Evolutionary conservation across 2,329 filamentous ascomycete species (phyloP).

Genomic region (Pestalotiopsis sp.): DNA sequence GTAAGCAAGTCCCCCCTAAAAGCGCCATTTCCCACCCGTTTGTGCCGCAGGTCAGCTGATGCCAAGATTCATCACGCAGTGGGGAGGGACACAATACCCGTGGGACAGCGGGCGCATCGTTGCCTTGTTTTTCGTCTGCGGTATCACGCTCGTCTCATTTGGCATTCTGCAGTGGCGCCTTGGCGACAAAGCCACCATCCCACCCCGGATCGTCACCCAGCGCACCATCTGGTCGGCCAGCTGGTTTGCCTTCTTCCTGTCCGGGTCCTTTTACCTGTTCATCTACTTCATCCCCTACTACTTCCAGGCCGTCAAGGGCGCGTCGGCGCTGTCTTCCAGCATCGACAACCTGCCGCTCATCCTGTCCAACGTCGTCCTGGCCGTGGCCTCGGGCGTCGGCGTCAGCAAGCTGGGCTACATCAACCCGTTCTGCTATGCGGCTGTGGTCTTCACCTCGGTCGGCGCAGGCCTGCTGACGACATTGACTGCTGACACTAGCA

Average conservation of each 20-base stretch:
- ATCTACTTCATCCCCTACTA: neutral
- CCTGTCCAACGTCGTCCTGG: slow-evolving; percentile 30
- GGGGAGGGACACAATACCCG: neutral
- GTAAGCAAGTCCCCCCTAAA: neutral
- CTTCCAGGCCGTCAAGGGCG: neutral
- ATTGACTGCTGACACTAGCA: neutral
- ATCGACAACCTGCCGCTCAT: slow-evolving; percentile 21
- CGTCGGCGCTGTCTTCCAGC: neutral
- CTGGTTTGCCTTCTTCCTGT: neutral
- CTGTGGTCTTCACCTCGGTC: neutral
- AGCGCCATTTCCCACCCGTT: neutral
- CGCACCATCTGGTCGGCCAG: neutral
- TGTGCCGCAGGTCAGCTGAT: neutral
- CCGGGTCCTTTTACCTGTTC: neutral
- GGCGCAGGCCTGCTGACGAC: neutral
- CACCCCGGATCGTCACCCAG: neutral
- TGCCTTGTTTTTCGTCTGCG: neutral
- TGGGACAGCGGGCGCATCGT: neutral
- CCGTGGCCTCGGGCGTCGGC: slow-evolving; percentile 22
- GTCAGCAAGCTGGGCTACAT: slow-evolving; percentile 30
- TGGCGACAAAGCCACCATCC: neutral
- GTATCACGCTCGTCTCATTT: neutral
- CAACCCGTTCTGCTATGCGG: slow-evolving; percentile 33
- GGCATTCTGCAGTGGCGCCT: neutral
- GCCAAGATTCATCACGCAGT: neutral